phyloP scores from a whole-genome alignment of 2,329 filamentous ascomycete species.

The Teratosphaeria nubilosa region DNA sequence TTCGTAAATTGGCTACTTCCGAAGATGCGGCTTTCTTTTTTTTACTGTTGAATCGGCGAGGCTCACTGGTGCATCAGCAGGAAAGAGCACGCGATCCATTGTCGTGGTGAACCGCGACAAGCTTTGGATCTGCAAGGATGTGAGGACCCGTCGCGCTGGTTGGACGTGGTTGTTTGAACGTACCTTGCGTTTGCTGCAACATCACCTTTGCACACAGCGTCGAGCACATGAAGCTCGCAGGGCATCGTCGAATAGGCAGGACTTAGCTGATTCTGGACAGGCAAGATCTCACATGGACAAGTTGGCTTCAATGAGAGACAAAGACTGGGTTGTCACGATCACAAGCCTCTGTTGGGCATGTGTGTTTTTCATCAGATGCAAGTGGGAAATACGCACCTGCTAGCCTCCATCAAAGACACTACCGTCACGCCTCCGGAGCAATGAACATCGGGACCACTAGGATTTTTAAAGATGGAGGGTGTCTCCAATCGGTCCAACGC shows the following conservation, averaged over 20 bases:
- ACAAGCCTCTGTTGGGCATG: not conserved
- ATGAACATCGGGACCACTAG: not conserved
- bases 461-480: not conserved
- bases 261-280: not conserved
- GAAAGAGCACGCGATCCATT: not conserved
- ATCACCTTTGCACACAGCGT: not conserved
- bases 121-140: not conserved
- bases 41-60: not conserved
- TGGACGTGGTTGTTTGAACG: not conserved
- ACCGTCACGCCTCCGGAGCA: not conserved
- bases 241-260: not conserved
- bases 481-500: not conserved
- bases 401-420: not conserved
- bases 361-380: not conserved
- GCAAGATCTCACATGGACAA: not conserved
- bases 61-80: not conserved
- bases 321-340: not conserved
- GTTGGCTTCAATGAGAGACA: not conserved
- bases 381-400: not conserved
- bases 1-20: not conserved
- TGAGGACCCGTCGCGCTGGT: not conserved
- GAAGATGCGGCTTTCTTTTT: not conserved
- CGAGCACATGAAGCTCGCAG: too few relatives aligned
- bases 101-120: not conserved
- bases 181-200: not conserved